Base-by-base conservation (phyloP, 2,329 filamentous ascomycete species). In the Alternaria triticina region DNA sequence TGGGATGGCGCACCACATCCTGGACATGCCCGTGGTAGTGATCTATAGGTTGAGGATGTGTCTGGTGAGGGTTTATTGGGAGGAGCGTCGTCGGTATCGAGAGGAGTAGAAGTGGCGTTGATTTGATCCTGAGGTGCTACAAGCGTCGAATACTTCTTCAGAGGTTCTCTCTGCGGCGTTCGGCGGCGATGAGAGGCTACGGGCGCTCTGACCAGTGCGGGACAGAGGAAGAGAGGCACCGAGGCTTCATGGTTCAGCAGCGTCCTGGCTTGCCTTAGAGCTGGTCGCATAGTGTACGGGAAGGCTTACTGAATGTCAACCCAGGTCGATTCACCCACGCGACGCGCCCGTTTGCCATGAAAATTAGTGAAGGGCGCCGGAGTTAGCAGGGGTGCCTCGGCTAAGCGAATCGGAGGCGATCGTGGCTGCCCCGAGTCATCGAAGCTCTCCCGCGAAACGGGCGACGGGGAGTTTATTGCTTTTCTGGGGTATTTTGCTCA, bases 1-100 rank as follows among this genome's bases (percentile, higher is more conserved):
- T 90, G 88, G 33, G 86, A 83, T 36, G 85, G 84, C 27, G 88
- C 88, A 57, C 88, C 88, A 68, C 88, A 90, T 69, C 88, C 88
- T 28, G 88, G 88, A 74, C 88, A 90, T 23, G 84, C 83, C 7
- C 82, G 59, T 0, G 87, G 87, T 12, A 89, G 72, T 7, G 70
- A 51, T 25, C 57, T 66, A n/a, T 51, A 57, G 46, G 55, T 25
- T 22, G 62, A 50, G 40, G 61, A 51, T 8, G 61, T 27, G 44
- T 43, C 56, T 23, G 27, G 13, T 23, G 63, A 45, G 30, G 56
- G 23, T 3, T 62, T 17, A 27, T 23, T 59, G 0, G 33, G 20
- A 11, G 62, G 49, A 17, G 30, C 15, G 5, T 66, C 58, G 57
- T 13, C 20, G 9, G 49, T 23, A 25, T 68, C 62, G 58, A 58